These are phyloP conservation scores for Beta vulgaris DNA, from an alignment of 148 eudicot genomes.

Conservation along the genomic window DNA sequence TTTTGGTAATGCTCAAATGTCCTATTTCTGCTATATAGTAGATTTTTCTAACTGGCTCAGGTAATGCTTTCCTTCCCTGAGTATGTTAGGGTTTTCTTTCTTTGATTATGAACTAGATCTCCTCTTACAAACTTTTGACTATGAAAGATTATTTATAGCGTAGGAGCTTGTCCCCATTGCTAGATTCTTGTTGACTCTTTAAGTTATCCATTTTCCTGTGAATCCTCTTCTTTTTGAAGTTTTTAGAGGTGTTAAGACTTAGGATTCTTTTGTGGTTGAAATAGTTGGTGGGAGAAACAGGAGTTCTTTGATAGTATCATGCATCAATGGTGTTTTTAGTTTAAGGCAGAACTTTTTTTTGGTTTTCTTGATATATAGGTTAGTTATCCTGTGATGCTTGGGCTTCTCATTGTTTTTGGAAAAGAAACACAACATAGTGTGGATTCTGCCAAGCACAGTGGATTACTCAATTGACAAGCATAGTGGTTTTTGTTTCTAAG, in stretches of 20 bases:
- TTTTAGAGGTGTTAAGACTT: neutral
- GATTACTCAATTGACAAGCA: neutral
- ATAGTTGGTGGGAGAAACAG: neutral
- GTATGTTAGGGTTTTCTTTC: neutral
- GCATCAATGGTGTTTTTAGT: neutral
- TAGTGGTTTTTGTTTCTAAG: neutral
- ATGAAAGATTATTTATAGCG: neutral
- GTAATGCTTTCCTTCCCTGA: neutral
- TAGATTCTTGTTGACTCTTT: no score
- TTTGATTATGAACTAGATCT: neutral
- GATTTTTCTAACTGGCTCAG: neutral
- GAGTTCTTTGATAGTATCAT: neutral
- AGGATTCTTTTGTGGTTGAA: neutral
- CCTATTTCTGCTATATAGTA: neutral
- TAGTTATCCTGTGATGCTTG: no score
- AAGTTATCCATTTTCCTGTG: neutral
- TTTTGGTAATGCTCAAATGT: slow-evolving; percentile 7
- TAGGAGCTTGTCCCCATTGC: no score
- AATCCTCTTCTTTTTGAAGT: neutral
- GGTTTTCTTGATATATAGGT: neutral
- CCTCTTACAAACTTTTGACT: neutral
- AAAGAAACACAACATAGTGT: neutral
- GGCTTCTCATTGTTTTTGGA: neutral
- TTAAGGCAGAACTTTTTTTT: neutral
- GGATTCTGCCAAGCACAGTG: neutral